phyloP scores from a whole-genome alignment of 1,284 basidiomycete species.

The Sparassis latifolia region DNA sequence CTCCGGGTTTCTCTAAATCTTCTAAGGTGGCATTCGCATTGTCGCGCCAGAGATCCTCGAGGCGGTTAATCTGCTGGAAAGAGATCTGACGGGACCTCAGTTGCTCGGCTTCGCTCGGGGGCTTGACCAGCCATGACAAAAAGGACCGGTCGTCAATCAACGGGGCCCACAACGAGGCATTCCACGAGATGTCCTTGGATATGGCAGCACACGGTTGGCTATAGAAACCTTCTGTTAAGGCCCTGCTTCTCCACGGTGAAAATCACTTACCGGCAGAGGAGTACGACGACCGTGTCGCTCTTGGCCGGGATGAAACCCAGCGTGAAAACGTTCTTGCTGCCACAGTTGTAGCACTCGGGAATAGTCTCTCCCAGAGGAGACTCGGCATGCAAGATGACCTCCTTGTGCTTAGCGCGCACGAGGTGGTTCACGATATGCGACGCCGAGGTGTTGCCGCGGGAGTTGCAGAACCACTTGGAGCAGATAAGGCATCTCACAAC shows the following conservation, averaged over 20 bases:
- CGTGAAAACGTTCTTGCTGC: slow-evolving; percentile 99
- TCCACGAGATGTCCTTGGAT: slow-evolving; percentile 98
- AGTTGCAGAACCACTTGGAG: slow-evolving; percentile 99
- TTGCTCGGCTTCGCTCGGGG: slow-evolving; percentile 93
- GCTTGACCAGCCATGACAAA: slow-evolving; percentile 97
- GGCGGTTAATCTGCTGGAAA: slow-evolving; percentile 92
- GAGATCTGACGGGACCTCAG: slow-evolving; percentile 93
- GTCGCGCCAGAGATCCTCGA: slow-evolving; percentile 98
- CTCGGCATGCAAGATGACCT: slow-evolving; percentile 94
- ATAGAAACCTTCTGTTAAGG: slow-evolving; percentile 4
- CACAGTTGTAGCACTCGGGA: slow-evolving; percentile 98
- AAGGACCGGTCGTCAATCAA: slow-evolving; percentile 98
- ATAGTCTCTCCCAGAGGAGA: slow-evolving; percentile 95
- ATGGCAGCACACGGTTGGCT: slow-evolving; percentile 97
- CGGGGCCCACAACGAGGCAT: slow-evolving; percentile 95
- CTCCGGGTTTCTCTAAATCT: slow-evolving; percentile 94
- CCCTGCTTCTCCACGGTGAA: not conserved
- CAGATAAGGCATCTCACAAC: slow-evolving; percentile 97
- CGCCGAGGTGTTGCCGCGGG: slow-evolving; percentile 95
- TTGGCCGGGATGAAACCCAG: slow-evolving; percentile 99
- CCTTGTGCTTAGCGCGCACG: slow-evolving; percentile 98
- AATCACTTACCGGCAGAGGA: slow-evolving; percentile 83
- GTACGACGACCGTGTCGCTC: slow-evolving; percentile 96
- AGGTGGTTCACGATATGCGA: slow-evolving; percentile 99
- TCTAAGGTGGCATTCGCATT: slow-evolving; percentile 92